phyloP scores from a whole-genome alignment of 768 basidiomycete genomes.

The Macrolepiota albuminosa region DNA sequence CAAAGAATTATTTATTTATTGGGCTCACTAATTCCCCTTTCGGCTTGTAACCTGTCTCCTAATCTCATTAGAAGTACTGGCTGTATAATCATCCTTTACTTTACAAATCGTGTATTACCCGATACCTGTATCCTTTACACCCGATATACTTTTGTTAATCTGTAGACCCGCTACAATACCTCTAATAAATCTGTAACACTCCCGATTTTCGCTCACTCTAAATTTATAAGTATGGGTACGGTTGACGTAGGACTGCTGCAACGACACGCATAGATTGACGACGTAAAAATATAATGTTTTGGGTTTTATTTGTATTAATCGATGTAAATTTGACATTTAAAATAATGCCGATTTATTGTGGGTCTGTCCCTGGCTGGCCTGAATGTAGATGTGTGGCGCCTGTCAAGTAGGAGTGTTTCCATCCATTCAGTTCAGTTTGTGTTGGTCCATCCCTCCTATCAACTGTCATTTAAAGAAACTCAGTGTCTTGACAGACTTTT shows the following conservation, averaged over 20 bases:
- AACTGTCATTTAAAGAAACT: background rate
- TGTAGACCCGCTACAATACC: background rate
- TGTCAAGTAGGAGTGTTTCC: background rate
- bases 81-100: slow-evolving; percentile 8
- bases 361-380: background rate
- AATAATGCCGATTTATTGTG: background rate
- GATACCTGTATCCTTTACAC: background rate
- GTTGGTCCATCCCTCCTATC: background rate
- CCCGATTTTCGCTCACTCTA: background rate
- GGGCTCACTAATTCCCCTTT: background rate
- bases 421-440: background rate
- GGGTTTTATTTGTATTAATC: background rate
- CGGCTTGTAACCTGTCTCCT: background rate
- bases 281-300: background rate
- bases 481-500: background rate
- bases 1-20: background rate
- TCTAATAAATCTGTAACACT: background rate
- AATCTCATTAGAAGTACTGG: background rate
- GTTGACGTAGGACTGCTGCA: background rate
- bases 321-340: background rate
- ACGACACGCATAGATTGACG: background rate
- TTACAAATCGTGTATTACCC: slow-evolving; percentile 1
- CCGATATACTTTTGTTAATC: background rate
- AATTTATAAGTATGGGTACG: too few relatives aligned
- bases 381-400: background rate